phyloP scores from a whole-genome alignment of 192 early-diverging fungal genomes.

The Borealophlyctis nickersoniae region DNA sequence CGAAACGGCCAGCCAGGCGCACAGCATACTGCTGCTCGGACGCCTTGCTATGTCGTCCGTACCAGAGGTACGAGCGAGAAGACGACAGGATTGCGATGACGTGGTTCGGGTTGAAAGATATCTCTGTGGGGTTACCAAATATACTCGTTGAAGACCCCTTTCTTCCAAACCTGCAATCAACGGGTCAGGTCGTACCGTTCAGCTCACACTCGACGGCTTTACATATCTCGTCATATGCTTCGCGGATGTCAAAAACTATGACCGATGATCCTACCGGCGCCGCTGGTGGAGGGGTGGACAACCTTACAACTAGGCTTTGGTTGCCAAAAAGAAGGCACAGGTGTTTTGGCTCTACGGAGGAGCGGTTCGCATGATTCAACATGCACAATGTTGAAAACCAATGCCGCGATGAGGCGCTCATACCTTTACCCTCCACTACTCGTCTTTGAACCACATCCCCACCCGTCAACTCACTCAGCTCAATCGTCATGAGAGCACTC shows the following conservation, averaged over 20 bases:
- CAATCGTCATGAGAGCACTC: conserved; percentile 35
- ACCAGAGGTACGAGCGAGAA: not conserved
- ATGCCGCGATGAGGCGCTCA: too few species aligned
- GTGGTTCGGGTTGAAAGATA: conserved; percentile 4
- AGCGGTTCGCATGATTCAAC: too few species aligned
- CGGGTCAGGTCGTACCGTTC: not conserved
- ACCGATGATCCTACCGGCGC: not conserved
- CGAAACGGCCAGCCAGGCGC: not conserved
- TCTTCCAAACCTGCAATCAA: not conserved
- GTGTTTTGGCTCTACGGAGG: conserved; percentile 10
- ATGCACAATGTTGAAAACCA: too few species aligned
- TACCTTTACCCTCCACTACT: conserved; percentile 41
- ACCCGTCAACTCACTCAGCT: conserved; percentile 23
- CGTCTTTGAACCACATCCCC: conserved; percentile 31
- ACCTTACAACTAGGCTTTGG: not conserved
- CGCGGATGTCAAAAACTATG: conserved; percentile 11
- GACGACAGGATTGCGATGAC: not conserved
- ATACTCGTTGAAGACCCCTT: not conserved
- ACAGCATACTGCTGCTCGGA: not conserved
- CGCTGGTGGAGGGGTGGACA: not conserved
- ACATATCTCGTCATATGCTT: conserved; percentile 5
- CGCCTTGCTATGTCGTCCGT: not conserved
- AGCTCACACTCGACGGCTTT: conserved; percentile 14
- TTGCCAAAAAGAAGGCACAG: conserved; percentile 6
- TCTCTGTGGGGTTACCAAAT: not conserved